Percentiles rank a stretch among this genome's conserved stretches.
Evolutionary conservation across 2,329 filamentous ascomycete species (phyloP).

Genomic region (Cryphonectria japonica): DNA sequence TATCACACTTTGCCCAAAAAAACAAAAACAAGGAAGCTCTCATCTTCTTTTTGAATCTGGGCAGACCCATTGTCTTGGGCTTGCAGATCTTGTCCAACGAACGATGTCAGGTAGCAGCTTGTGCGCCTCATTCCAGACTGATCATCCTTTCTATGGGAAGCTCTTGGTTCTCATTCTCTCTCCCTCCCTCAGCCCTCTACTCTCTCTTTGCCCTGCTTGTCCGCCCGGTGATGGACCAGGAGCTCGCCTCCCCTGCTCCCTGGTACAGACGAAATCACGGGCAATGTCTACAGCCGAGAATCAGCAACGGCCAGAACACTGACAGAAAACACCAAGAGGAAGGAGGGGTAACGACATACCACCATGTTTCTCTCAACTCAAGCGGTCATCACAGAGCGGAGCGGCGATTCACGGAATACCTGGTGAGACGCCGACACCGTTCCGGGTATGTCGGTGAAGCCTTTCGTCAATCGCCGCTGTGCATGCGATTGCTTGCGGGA

Average conservation of each 20-base stretch:
- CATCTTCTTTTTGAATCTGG: constrained; percentile 15
- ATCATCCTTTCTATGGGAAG: neutral
- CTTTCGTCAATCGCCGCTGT: constrained; percentile 53
- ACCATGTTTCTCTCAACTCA: constrained; percentile 44
- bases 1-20: constrained; percentile 12
- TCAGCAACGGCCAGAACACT: constrained; percentile 7
- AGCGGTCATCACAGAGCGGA: constrained; percentile 69
- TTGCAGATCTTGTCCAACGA: constrained; percentile 22
- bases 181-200: constrained; percentile 4
- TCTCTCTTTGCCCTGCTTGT: constrained; percentile 26
- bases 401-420: constrained; percentile 67
- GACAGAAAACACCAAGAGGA: neutral
- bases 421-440: constrained; percentile 50
- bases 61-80: constrained; percentile 13
- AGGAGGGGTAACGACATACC: constrained; percentile 10
- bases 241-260: constrained; percentile 20
- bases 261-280: constrained; percentile 25
- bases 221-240: constrained; percentile 22
- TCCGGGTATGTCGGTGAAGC: constrained; percentile 49
- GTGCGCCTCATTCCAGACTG: constrained; percentile 18
- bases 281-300: constrained; percentile 10
- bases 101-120: constrained; percentile 19
- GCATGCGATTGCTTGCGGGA: constrained; percentile 39
- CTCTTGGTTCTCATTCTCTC: constrained; percentile 4
- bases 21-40: constrained; percentile 14